These are phyloP conservation scores for Apiotrichum mycotoxinovorans DNA, from an alignment of 1,284 basidiomycete genomes.

Conservation along the genomic window DNA sequence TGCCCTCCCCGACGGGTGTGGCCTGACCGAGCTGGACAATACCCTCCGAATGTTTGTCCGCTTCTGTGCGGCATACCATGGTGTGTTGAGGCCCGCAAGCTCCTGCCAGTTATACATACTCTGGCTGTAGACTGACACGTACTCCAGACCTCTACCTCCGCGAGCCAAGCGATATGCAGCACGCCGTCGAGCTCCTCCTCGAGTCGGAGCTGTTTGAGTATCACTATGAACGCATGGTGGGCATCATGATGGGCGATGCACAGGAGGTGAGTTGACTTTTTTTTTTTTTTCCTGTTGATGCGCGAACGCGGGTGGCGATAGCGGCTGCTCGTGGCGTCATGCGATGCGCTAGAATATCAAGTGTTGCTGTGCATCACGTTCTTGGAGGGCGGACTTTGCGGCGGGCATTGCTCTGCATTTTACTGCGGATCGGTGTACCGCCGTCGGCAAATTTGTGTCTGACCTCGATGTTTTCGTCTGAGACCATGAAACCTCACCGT, in stretches of 20 bases:
- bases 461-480: too few relatives aligned
- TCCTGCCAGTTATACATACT: too few relatives aligned
- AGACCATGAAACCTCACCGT: too few relatives aligned
- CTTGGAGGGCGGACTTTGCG: too few relatives aligned
- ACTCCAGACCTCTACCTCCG: conserved; percentile 73
- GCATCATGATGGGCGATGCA: conserved; percentile 64
- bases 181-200: conserved; percentile 69
- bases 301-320: background rate
- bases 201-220: conserved; percentile 79
- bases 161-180: conserved; percentile 71
- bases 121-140: too few relatives aligned
- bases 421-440: too few relatives aligned
- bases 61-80: conserved; percentile 77
- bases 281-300: background rate
- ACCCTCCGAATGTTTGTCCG: conserved; percentile 70
- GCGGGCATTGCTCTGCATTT: too few relatives aligned
- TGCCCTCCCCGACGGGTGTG: conserved; percentile 61
- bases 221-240: conserved; percentile 84
- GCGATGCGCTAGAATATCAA: background rate
- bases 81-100: conserved; percentile 58
- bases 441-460: too few relatives aligned
- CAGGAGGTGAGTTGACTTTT: conserved; percentile 57
- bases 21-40: conserved; percentile 70
- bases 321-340: background rate
- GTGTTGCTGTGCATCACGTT: too few relatives aligned